Evolutionary conservation across 2,329 filamentous ascomycete species (phyloP).

Genomic region (Volutella citrinella): DNA sequence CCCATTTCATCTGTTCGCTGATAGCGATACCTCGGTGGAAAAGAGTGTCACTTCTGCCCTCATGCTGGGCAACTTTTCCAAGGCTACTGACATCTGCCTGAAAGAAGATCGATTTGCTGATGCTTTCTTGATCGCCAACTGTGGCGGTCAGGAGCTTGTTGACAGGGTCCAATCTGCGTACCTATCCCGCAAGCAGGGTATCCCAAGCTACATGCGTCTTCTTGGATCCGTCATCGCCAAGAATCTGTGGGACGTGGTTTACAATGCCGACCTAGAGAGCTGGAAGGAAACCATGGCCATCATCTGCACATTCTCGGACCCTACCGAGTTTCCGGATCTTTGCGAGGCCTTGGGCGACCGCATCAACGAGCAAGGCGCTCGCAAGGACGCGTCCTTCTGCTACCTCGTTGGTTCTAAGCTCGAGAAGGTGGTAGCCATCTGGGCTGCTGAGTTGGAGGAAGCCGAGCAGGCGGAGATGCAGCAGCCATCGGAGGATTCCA

Average conservation of each 20-base stretch:
- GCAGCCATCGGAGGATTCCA: constrained; percentile 67
- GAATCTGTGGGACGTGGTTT: constrained; percentile 96
- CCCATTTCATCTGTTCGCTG: constrained; percentile 85
- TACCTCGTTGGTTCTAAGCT: constrained; percentile 94
- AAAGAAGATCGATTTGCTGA: constrained; percentile 89
- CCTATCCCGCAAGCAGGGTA: constrained; percentile 74
- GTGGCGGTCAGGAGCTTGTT: constrained; percentile 86
- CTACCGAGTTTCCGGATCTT: constrained; percentile 87
- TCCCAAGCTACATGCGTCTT: constrained; percentile 88
- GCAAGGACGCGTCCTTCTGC: constrained; percentile 94
- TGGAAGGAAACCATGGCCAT: constrained; percentile 98
- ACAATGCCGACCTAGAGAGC: constrained; percentile 87
- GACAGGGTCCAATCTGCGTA: constrained; percentile 93
- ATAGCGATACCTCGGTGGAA: constrained; percentile 80
- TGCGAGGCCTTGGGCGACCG: constrained; percentile 94
- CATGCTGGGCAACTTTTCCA: constrained; percentile 86
- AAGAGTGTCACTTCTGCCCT: constrained; percentile 83
- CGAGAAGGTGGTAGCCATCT: constrained; percentile 94
- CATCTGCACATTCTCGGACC: constrained; percentile 90
- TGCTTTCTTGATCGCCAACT: constrained; percentile 97
- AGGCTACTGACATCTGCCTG: constrained; percentile 83
- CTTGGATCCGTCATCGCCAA: constrained; percentile 90
- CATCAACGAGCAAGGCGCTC: constrained; percentile 70
- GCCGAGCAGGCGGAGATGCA: constrained; percentile 73
- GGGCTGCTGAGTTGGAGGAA: constrained; percentile 86